Conservation (phyloP, 1,139 yeast species). For the Suhomyces wounanorum region DNA sequence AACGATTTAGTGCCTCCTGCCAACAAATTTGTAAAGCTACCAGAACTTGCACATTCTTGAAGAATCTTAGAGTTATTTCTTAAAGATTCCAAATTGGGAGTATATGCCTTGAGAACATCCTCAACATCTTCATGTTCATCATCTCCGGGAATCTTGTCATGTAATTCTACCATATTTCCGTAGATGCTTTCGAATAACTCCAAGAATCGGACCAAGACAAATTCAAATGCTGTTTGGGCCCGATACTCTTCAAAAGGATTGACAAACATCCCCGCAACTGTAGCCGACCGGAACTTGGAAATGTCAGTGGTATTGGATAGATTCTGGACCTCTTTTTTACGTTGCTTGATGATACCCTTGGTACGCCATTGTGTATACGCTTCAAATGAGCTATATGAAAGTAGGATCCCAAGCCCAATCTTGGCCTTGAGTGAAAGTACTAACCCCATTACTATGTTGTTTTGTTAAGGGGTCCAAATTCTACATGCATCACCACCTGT, state of each 20-base stretch:
- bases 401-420: conserved; percentile 54
- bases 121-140: conserved; percentile 44
- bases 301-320: conserved; percentile 18
- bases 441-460: conserved; percentile 1
- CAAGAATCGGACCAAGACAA: conserved; percentile 65
- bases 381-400: conserved; percentile 70
- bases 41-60: conserved; percentile 27
- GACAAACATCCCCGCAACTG: conserved; percentile 77
- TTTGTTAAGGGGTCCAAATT: neutral
- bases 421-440: conserved; percentile 32
- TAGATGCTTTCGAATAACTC: conserved; percentile 69
- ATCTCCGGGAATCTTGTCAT: conserved; percentile 50
- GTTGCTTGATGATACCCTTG: conserved; percentile 52
- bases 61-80: conserved; percentile 33
- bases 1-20: conserved; percentile 27
- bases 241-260: conserved; percentile 93
- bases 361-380: conserved; percentile 61
- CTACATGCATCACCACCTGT: neutral
- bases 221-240: conserved; percentile 87
- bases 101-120: conserved; percentile 55
- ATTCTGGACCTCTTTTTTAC: conserved; percentile 43
- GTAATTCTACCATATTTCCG: conserved; percentile 59
- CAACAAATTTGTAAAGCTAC: conserved; percentile 21
- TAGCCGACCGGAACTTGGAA: conserved; percentile 48
- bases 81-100: conserved; percentile 57